Percentiles rank a stretch among this genome's conserved stretches.
Conservation (phyloP, 1,284 basidiomycete genomes). For the Albatrellus sp. region DNA sequence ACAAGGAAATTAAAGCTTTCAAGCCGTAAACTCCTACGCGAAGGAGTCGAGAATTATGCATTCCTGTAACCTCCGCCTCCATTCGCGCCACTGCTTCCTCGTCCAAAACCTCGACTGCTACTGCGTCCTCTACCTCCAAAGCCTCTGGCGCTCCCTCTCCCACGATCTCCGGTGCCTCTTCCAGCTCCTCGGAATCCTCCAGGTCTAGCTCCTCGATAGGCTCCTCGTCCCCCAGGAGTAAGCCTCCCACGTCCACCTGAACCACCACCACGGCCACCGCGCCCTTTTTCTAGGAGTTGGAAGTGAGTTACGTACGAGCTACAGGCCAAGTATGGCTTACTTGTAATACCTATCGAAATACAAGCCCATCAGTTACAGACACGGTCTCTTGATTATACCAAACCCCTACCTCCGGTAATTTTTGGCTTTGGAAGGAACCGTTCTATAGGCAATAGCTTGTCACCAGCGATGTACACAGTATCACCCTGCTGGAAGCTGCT, state of each 20-base stretch:
- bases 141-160: conserved; percentile 18
- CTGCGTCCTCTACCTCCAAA: conserved; percentile 28
- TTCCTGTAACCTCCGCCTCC: conserved; percentile 30
- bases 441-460: conserved; percentile 95
- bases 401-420: conserved; percentile 49
- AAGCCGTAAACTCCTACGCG: not conserved
- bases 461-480: conserved; percentile 93
- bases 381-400: conserved; percentile 5
- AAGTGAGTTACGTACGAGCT: not conserved
- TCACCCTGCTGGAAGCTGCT: conserved; percentile 95
- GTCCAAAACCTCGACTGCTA: conserved; percentile 20
- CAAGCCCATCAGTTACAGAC: conserved; percentile 17
- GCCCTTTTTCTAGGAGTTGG: conserved; percentile 28
- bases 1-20: conserved; percentile 1
- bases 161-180: conserved; percentile 29
- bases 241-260: conserved; percentile 30
- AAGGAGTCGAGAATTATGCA: conserved; percentile 18
- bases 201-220: conserved; percentile 21
- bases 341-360: conserved; percentile 30
- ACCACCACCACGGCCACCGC: conserved; percentile 22
- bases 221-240: conserved; percentile 34
- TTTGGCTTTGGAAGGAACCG: conserved; percentile 98
- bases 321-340: conserved; percentile 7
- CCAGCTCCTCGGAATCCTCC: conserved; percentile 22
- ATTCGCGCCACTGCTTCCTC: conserved; percentile 7